Conservation (phyloP, 2,329 filamentous ascomycete species). For the Phaeosphaeria sp. region DNA sequence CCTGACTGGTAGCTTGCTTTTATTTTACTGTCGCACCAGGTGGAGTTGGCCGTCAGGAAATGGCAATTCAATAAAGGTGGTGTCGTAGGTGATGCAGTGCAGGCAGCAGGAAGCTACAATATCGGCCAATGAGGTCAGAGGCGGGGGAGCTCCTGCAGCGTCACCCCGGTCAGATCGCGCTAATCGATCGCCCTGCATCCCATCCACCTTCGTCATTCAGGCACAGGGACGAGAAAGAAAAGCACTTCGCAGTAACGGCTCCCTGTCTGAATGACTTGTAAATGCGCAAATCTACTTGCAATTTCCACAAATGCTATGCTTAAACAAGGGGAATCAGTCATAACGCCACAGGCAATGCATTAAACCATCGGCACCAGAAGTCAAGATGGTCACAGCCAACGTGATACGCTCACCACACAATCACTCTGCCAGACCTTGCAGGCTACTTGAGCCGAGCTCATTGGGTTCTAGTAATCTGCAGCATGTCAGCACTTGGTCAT, state of each 20-base stretch:
- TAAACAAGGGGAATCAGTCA: constrained; percentile 32
- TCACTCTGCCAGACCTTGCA: constrained; percentile 41
- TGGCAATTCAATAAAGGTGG: not conserved
- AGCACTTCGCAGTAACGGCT: too few species aligned
- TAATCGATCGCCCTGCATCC: constrained; percentile 1
- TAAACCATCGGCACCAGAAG: constrained; percentile 7
- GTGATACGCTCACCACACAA: not conserved
- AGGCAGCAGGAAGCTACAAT: constrained; percentile 13
- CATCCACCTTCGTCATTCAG: not conserved
- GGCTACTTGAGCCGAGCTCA: constrained; percentile 39
- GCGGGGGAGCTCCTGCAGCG: constrained; percentile 18
- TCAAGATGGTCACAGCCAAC: not conserved
- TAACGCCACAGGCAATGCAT: constrained; percentile 43
- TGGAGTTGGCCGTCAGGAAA: not conserved
- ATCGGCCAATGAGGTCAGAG: constrained; percentile 28
- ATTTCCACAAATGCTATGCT: constrained; percentile 8
- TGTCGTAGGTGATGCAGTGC: not conserved
- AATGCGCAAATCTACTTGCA: not conserved
- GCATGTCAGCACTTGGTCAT: constrained; percentile 18
- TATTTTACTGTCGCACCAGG: not conserved
- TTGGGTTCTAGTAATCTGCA: constrained; percentile 44
- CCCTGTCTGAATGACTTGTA: not conserved
- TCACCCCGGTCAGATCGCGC: constrained; percentile 1
- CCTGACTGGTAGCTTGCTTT: not conserved
- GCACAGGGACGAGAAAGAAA: too few species aligned